Conservation (phyloP, 2,329 filamentous ascomycete genomes). For the Fusarium sp. region DNA sequence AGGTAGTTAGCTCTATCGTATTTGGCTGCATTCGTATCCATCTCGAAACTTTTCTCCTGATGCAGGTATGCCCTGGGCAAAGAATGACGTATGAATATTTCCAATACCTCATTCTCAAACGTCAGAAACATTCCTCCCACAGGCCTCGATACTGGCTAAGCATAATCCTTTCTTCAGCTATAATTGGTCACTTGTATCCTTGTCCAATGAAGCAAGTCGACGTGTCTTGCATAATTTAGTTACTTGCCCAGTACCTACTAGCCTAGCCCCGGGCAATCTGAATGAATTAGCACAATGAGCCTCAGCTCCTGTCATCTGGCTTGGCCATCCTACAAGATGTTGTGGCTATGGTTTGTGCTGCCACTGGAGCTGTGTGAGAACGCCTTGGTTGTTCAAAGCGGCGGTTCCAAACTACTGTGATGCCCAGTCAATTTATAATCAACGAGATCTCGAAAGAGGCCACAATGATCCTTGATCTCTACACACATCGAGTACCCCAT, state of each 20-base stretch:
- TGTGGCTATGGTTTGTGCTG: neutral
- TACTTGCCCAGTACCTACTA: neutral
- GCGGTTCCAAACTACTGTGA: neutral
- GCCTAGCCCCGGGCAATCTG: neutral
- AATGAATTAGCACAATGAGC: neutral
- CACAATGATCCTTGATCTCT: neutral
- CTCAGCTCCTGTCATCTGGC: neutral
- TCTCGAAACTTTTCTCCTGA: neutral
- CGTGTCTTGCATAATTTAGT: conserved; percentile 42
- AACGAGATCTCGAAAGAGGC: neutral
- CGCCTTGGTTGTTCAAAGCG: neutral
- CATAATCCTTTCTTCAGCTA: neutral
- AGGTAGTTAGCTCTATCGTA: neutral
- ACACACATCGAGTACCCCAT: neutral
- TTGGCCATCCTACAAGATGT: neutral
- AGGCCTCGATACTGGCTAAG: neutral
- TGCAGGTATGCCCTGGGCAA: neutral
- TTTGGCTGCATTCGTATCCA: neutral
- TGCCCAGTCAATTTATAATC: neutral
- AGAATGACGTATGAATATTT: neutral
- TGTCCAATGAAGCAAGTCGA: conserved; percentile 27
- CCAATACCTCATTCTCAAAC: neutral
- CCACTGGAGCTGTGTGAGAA: neutral
- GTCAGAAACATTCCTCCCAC: neutral
- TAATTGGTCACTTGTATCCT: neutral